Conservation (phyloP, 768 basidiomycete genomes). For the Candolleomyces aberdarensis region DNA sequence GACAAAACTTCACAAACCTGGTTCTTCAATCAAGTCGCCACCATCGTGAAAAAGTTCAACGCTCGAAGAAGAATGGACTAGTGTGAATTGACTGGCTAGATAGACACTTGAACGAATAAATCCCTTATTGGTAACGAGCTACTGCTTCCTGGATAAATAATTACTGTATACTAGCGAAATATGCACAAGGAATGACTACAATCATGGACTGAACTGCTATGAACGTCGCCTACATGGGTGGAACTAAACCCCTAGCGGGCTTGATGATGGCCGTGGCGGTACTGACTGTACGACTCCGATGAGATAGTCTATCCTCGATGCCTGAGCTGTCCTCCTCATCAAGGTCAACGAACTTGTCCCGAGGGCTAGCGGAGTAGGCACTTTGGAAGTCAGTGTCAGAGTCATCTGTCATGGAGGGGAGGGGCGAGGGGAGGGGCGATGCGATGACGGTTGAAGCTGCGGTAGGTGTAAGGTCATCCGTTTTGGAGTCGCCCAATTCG, state of each 20-base stretch:
- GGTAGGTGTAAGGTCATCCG: conserved; percentile 8
- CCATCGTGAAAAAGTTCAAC: conserved; percentile 77
- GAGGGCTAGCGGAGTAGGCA: conserved; percentile 75
- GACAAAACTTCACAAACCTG: conserved; percentile 73
- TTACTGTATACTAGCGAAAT: conserved; percentile 8
- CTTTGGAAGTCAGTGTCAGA: conserved; percentile 88
- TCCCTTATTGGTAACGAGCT: neutral
- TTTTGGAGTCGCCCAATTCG: conserved; percentile 29
- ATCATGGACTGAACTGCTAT: neutral
- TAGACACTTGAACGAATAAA: neutral
- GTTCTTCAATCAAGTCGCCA: conserved; percentile 77
- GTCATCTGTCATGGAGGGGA: conserved; percentile 56
- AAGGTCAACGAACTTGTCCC: conserved; percentile 59
- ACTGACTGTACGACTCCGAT: conserved; percentile 56
- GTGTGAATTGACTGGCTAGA: neutral
- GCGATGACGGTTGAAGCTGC: conserved; percentile 14
- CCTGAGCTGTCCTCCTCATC: conserved; percentile 22
- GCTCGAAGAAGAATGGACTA: conserved; percentile 67
- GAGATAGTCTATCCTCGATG: neutral
- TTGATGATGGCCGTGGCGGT: conserved; percentile 42
- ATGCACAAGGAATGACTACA: neutral
- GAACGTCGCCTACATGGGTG: neutral
- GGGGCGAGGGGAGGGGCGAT: conserved; percentile 13
- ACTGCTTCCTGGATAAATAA: neutral
- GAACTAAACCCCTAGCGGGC: conserved; percentile 20